Evolutionary conservation across 495 filamentous ascomycete genomes (phyloP), one percentile per base, ranked within the genome.

Genomic region (Podospora pseudopauciseta): DNA sequence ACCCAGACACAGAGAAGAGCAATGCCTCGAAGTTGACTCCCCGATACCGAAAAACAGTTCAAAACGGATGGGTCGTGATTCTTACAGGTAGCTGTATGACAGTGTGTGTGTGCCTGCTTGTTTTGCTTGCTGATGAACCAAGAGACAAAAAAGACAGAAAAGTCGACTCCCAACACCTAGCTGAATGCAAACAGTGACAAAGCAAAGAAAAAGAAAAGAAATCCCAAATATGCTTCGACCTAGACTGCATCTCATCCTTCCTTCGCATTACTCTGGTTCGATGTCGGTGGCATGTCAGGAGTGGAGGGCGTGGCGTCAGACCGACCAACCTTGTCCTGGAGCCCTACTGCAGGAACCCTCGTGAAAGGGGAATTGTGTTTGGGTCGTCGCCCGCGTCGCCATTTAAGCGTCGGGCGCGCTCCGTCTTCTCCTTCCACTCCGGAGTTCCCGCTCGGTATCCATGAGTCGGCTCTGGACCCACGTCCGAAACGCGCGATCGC

Each of bases 391-490:
- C 39, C 30, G 30, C 7, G 30, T 32, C 30, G 30, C 30, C 30
- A 7, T 49, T 72, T 54, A 76, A 27, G 70, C 44, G 54, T 74
- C 75, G 1, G 77, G 72, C 2, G 77, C 78, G 67, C 80, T 82
- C 15, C 81, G 74, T 64, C 81, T 72, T 65, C 81, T 72, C 44
- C 82, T 73, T 4, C 81, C 80, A 54, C 78, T 80, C 58, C 82
- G 78, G 53, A 90, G 77, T 72, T 90, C 86, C 65, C 79, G 82
- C 72, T 90, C 88, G 54, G 86, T 84, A 71, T 89, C 86, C 84
- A 90, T 87, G 28, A 90, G 77, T 27, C 86, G 79, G 7, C 80
- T 80, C 73, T 90, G 87, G 3, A 90, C 84, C 88, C 87, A 90
- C 9, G 78, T 83, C 49, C 88, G 81, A 73, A 87, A 86, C 26